Evolutionary conservation across 305 asterid genomes (phyloP).

Genomic region (Fraxinus velutina): DNA sequence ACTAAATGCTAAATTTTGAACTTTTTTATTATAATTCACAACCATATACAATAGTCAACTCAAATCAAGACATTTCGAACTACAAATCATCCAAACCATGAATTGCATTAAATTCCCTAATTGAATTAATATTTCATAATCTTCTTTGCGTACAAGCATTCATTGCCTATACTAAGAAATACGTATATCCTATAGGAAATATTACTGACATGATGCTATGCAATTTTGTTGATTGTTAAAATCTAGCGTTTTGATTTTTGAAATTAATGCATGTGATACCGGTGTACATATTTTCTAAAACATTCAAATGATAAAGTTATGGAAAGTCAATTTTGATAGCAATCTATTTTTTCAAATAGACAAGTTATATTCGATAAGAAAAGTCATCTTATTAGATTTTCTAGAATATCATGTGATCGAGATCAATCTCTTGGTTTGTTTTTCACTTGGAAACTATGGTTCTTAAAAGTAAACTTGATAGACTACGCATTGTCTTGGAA

Average conservation of each 20-base stretch:
- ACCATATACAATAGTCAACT: not conserved
- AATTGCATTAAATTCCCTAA: conserved; percentile 25
- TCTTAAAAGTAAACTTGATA: not conserved
- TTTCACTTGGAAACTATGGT: not conserved
- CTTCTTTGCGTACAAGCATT: not conserved
- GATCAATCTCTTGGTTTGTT: not conserved
- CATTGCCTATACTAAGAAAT: not conserved
- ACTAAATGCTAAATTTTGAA: not conserved
- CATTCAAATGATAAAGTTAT: not conserved
- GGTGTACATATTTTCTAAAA: not conserved
- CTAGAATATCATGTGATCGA: not conserved
- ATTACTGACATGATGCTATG: not conserved
- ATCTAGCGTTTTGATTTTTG: not conserved
- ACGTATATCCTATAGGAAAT: not conserved
- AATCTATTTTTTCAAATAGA: not conserved
- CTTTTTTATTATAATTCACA: not conserved
- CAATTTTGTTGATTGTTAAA: not conserved
- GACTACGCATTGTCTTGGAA: not conserved
- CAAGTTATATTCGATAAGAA: not conserved
- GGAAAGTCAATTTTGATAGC: not conserved
- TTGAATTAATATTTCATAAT: not conserved
- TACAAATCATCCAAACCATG: not conserved
- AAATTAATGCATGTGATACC: not conserved
- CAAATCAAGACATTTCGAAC: not conserved
- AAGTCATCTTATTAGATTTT: not conserved